Evolutionary conservation across 2,329 filamentous ascomycete genomes (phyloP).

Genomic region (Graphilbum sp.): DNA sequence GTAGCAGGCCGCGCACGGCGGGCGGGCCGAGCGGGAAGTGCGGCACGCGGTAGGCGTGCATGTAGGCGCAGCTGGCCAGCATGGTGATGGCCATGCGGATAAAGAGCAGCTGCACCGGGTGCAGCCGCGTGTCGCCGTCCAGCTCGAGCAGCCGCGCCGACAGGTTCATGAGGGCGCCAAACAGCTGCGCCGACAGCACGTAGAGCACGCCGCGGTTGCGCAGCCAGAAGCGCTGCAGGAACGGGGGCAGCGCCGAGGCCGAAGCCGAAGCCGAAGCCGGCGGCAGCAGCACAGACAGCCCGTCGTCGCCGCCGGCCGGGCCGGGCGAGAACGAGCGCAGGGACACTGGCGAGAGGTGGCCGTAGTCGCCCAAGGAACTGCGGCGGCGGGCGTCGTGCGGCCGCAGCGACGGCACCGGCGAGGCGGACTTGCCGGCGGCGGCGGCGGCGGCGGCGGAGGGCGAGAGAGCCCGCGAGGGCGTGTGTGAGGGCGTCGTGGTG

Average conservation of each 20-base stretch:
- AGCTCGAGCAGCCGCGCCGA: conserved; percentile 61
- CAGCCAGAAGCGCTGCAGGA: conserved; percentile 29
- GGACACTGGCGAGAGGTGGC: conserved; percentile 11
- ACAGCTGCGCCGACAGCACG: conserved; percentile 62
- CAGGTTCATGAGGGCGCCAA: conserved; percentile 75
- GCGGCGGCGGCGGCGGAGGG: neutral
- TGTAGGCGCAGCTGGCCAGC: conserved; percentile 50
- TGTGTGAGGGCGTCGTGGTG: neutral
- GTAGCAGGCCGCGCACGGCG: conserved; percentile 50
- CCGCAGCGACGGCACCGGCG: neutral
- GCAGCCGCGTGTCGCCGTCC: conserved; percentile 47
- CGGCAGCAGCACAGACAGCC: neutral
- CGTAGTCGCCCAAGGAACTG: conserved; percentile 20
- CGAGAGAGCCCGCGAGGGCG: neutral
- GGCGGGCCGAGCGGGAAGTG: conserved; percentile 53
- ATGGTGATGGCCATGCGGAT: conserved; percentile 62
- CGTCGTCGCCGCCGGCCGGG: neutral
- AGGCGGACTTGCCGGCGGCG: neutral
- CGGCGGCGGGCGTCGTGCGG: conserved; percentile 17
- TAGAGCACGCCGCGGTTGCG: conserved; percentile 57
- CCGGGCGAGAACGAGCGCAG: conserved; percentile 5
- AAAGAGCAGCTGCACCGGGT: conserved; percentile 76
- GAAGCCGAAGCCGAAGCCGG: conserved; percentile 1
- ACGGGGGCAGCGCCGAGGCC: neutral
- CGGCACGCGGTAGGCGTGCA: conserved; percentile 53